Evolutionary conservation across 192 early-diverging fungal genomes (phyloP).

Genomic region (Bifiguratus adelaidae): DNA sequence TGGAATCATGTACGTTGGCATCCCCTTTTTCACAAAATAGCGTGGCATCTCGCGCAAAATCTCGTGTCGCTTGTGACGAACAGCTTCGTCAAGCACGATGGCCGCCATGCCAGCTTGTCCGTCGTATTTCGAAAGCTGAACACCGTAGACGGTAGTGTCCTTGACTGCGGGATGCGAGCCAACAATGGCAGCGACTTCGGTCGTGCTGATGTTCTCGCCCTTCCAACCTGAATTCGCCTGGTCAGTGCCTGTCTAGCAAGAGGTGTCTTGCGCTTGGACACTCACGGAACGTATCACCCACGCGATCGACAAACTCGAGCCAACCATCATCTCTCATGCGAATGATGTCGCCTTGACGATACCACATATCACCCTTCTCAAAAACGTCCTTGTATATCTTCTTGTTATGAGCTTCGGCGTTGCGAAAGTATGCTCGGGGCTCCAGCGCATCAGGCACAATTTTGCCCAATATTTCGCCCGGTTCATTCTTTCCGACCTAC

Average conservation of each 20-base stretch:
- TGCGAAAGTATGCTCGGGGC: constrained; percentile 35
- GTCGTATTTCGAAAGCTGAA: constrained; percentile 39
- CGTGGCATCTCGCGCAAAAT: background rate
- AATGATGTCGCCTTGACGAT: constrained; percentile 49
- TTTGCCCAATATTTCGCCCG: constrained; percentile 44
- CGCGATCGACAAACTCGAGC: constrained; percentile 55
- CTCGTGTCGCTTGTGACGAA: no score
- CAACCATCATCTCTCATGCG: constrained; percentile 34
- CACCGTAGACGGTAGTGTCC: constrained; percentile 56
- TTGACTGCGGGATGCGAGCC: constrained; percentile 32
- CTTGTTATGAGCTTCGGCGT: constrained; percentile 30
- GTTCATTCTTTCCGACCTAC: constrained; percentile 26
- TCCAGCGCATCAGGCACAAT: constrained; percentile 21
- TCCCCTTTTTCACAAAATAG: background rate
- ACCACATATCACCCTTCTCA: constrained; percentile 53
- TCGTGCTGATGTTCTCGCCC: constrained; percentile 43
- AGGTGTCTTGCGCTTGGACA: no score
- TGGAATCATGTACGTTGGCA: background rate
- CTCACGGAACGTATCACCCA: constrained; percentile 62
- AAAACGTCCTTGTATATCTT: constrained; percentile 41
- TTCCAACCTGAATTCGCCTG: no score
- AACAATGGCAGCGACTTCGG: constrained; percentile 49
- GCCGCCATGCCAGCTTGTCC: constrained; percentile 52
- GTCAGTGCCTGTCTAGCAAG: no score
- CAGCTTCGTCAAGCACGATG: no score